Evolutionary conservation across 2,329 filamentous ascomycete species (phyloP), one percentile per base, ranked within the genome.

Genomic region (Tolypocladium ovalisporum): DNA sequence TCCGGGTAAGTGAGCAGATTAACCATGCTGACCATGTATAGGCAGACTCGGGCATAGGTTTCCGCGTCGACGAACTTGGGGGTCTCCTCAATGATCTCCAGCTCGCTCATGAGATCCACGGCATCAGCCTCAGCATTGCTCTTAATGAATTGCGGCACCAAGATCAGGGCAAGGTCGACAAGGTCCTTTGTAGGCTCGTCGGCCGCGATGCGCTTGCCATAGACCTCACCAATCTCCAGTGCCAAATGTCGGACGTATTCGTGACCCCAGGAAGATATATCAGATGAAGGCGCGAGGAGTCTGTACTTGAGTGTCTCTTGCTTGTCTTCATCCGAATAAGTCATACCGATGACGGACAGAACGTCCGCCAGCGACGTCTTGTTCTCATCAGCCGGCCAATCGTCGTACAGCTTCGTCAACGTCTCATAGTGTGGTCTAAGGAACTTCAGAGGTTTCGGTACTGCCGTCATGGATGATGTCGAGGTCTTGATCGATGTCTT

Each of bases 11-110:
- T 97, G 71, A 99, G 85, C 24, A 99, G 83, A 69, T 94, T 96
- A 64, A 99, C 94, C 89, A 97, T 97, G 78, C 90, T 96, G 66
- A 96, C 90, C 87, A 99, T 96, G 76, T 99, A 99, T 64, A 99
- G 76, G 70, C 94, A 97, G 57, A 97, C 94, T 68, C 94, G 81
- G 55, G 88, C 80, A 71, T 96, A 99, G 32, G 92, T 97, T 75
- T 97, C 87, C 71, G 95, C 88, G 71, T 99, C 94, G 55, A 99
- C 81, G 66, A 92, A 95, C 63, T 90, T 82, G 57, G 90, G 86
- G 52, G 99, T 88, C 68, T 92, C 79, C 68, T 97, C 90, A 64
- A 99, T 97, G 71, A 97, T 96, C 75, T 99, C 94, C 59, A 99
- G 79, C 75, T 99, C 95, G 70, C 91, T 97, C 79, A 99, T 85